phyloP scores from a whole-genome alignment of 192 early-diverging fungal species.

The Linnemannia exigua region DNA sequence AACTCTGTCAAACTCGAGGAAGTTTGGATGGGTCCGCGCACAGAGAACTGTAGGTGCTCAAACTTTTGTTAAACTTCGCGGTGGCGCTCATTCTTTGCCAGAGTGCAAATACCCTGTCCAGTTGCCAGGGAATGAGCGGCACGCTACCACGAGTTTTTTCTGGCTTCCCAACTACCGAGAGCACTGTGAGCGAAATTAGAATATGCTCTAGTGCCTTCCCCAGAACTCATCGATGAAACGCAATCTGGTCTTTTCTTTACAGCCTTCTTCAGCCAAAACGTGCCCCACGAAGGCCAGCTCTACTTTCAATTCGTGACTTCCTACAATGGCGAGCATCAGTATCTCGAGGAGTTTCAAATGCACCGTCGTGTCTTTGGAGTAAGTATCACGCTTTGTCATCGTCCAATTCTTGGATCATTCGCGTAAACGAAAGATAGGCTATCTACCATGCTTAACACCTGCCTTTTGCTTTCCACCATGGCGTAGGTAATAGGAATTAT shows the following conservation, averaged over 20 bases:
- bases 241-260: neutral
- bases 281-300: conserved; percentile 75
- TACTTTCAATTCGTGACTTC: conserved; percentile 80
- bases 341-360: conserved; percentile 83
- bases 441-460: conserved; percentile 5
- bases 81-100: neutral
- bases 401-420: neutral
- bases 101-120: neutral
- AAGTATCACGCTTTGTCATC: conserved; percentile 9
- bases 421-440: neutral
- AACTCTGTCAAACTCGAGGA: conserved; percentile 75
- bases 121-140: neutral
- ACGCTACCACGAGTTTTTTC: neutral
- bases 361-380: conserved; percentile 82
- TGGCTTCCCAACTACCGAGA: neutral
- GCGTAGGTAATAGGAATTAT: conserved; percentile 84
- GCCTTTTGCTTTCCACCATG: neutral
- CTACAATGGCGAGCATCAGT: conserved; percentile 76
- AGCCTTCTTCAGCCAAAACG: conserved; percentile 72
- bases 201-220: neutral
- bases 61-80: too few relatives aligned
- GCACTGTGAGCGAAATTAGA: neutral
- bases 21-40: conserved; percentile 74
- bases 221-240: neutral
- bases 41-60: conserved; percentile 51